These are phyloP conservation scores for Termitomyces sp. DNA, from an alignment of 768 basidiomycete species.

Conservation along the genomic window DNA sequence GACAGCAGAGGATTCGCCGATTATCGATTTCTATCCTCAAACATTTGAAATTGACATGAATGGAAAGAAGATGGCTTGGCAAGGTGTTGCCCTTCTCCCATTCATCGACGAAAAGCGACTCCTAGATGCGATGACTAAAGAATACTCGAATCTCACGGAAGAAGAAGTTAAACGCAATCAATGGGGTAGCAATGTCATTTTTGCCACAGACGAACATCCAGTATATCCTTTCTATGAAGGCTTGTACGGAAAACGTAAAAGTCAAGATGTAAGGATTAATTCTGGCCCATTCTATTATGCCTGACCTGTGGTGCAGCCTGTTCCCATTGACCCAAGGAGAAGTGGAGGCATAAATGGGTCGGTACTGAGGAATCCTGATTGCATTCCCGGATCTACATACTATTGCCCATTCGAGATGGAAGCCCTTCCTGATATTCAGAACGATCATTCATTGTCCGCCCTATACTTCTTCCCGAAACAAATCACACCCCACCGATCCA, in stretches of 20 bases:
- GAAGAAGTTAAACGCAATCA: slow-evolving; percentile 81
- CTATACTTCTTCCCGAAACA: slow-evolving; percentile 89
- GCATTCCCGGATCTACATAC: slow-evolving; percentile 89
- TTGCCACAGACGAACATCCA: slow-evolving; percentile 78
- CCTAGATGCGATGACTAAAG: slow-evolving; percentile 73
- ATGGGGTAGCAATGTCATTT: slow-evolving; percentile 80
- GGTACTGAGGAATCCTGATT: slow-evolving; percentile 79
- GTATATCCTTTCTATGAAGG: slow-evolving; percentile 85
- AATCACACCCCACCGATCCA: slow-evolving; percentile 75
- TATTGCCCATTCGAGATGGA: slow-evolving; percentile 61
- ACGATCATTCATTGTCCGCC: slow-evolving; percentile 84
- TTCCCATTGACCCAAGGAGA: slow-evolving; percentile 58
- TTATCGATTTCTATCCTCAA: slow-evolving; percentile 91
- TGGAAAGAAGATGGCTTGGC: slow-evolving; percentile 99
- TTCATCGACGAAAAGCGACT: slow-evolving; percentile 89
- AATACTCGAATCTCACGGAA: slow-evolving; percentile 64
- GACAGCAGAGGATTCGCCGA: slow-evolving; percentile 82
- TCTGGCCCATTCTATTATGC: neutral
- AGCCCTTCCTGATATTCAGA: slow-evolving; percentile 71
- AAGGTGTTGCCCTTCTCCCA: slow-evolving; percentile 93
- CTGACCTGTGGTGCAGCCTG: slow-evolving; percentile 45
- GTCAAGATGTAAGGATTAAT: slow-evolving; percentile 54
- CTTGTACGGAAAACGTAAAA: slow-evolving; percentile 87
- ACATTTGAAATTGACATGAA: slow-evolving; percentile 99
- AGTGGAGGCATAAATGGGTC: slow-evolving; percentile 80